Evolutionary conservation across 371 early-diverging fungal genomes (phyloP).

Genomic region (Nematocida displodere): DNA sequence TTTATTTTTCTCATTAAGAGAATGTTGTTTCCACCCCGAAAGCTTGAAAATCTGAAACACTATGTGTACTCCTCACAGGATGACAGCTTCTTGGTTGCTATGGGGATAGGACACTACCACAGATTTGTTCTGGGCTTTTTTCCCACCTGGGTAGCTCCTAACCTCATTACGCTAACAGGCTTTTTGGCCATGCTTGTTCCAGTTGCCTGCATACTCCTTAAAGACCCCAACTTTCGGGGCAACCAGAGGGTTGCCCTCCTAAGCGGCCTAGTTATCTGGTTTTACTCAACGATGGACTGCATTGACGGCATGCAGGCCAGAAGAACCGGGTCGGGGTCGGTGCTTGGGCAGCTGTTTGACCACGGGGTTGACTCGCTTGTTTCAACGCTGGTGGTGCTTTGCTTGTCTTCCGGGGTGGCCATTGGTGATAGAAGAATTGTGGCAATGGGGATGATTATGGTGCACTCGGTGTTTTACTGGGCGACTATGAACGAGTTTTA

Average conservation of each 20-base stretch:
- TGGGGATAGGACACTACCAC: slow-evolving; percentile 78
- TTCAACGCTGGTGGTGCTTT: slow-evolving; percentile 50
- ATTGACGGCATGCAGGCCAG: slow-evolving; percentile 96
- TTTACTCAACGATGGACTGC: slow-evolving; percentile 87
- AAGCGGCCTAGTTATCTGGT: slow-evolving; percentile 71
- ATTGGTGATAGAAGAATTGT: slow-evolving; percentile 34
- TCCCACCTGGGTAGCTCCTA: slow-evolving; percentile 86
- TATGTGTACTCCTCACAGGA: slow-evolving; percentile 76
- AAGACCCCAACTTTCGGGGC: slow-evolving; percentile 70
- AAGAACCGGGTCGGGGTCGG: slow-evolving; percentile 78
- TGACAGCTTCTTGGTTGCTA: slow-evolving; percentile 74
- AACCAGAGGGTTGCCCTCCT: slow-evolving; percentile 74
- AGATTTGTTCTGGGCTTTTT: slow-evolving; percentile 75
- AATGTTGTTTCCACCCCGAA: too few species aligned
- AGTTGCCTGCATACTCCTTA: slow-evolving; percentile 65
- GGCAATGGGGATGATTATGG: slow-evolving; percentile 35
- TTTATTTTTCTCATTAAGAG: too few species aligned
- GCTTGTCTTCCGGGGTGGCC: slow-evolving; percentile 67
- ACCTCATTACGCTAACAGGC: slow-evolving; percentile 85
- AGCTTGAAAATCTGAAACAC: slow-evolving; percentile 68
- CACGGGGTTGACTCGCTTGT: slow-evolving; percentile 64
- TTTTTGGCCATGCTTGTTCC: slow-evolving; percentile 65
- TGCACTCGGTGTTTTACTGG: slow-evolving; percentile 74
- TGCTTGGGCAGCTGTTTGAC: slow-evolving; percentile 83
- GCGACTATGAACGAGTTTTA: slow-evolving; percentile 84